Percentiles rank a stretch among this genome's conserved stretches.
phyloP scores from a whole-genome alignment of 768 basidiomycete species.

The Coprinellus aureogranulatus region DNA sequence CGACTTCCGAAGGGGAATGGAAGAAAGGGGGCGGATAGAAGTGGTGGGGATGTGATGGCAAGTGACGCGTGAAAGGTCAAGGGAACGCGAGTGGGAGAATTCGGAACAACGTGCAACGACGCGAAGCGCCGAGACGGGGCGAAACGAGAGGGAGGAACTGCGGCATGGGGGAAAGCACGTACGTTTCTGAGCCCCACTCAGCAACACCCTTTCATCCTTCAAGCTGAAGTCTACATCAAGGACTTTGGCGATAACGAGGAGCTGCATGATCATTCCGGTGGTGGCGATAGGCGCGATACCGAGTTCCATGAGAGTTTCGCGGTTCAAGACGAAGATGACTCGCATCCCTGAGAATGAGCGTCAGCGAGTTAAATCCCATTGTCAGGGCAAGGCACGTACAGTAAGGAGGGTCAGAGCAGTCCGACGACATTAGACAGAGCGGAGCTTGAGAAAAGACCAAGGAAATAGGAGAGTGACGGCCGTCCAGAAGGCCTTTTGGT shows the following conservation, averaged over 20 bases:
- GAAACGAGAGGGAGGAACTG: too few relatives aligned
- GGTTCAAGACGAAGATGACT: slow-evolving; percentile 97
- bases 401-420: slow-evolving; percentile 98
- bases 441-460: slow-evolving; percentile 99
- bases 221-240: slow-evolving; percentile 96
- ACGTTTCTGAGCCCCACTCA: slow-evolving; percentile 97
- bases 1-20: slow-evolving; percentile 1
- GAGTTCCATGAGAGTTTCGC: slow-evolving; percentile 98
- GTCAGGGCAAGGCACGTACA: slow-evolving; percentile 36
- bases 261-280: slow-evolving; percentile 99
- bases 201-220: slow-evolving; percentile 95
- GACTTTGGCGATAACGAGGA: slow-evolving; percentile 94
- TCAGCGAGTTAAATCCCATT: too few relatives aligned
- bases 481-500: slow-evolving; percentile 98
- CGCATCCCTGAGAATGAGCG: slow-evolving; percentile 59
- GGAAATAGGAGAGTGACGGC: slow-evolving; percentile 97
- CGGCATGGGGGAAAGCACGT: slow-evolving; percentile 29
- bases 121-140: too few relatives aligned
- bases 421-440: slow-evolving; percentile 98
- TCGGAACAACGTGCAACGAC: too few relatives aligned
- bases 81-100: background rate
- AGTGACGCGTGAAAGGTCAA: too few relatives aligned
- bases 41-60: too few relatives aligned
- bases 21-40: too few relatives aligned
- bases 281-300: slow-evolving; percentile 98